Evolutionary conservation across 2,329 filamentous ascomycete species (phyloP), one percentile per base, ranked within the genome.

Genomic region (Penicillium sp.): DNA sequence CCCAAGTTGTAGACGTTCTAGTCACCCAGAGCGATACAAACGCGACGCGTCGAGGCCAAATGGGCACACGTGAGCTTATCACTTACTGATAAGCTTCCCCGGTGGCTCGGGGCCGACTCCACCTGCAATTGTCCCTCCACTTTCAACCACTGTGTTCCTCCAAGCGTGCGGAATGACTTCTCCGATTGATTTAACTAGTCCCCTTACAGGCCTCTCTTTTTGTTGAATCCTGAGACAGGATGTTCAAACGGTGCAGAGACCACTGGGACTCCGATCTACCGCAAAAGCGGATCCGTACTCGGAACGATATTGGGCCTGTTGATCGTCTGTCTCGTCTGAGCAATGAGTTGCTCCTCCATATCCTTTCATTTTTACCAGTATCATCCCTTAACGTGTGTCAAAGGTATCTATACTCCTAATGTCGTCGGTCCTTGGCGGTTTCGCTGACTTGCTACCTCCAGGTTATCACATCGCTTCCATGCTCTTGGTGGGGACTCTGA

Each of bases 291-390:
- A 65, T 68, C 53, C 73, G 78, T 31, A 69, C 70, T 53, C 65
- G 21, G 10, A 37, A 33, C 46, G 55, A 54, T 68, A 43, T 42
- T 23, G 54, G 56, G 40, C 47, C 57, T 45, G 63, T 71, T 56
- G 89, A 96, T 75, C 80, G 81, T 48, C 74, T 97, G 17, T 90
- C 90, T 7, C 77, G 75, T 9, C 81, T 97, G 51, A 96, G 92
- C 61, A 90, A 96, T 73, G 94, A 99, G 75, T 81, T 97, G 35
- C 82, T 96, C 33, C 78, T 97, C 56, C 89, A 92, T 66, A 89
- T 97, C 59, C 81, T 97, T 37, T 89, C 89, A 5, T 89, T 86
- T 70, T 81, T 96, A n/a, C 78, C 89, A 2, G 84, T 90, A 31
- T 77, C 82, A 8, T 84, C 88, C 29, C 83, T 97, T 9, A 81